A percentile compares a stretch with the other conserved stretches of the same genome.
Conservation (phyloP, 768 basidiomycete species). For the Phylloporus sp. region DNA sequence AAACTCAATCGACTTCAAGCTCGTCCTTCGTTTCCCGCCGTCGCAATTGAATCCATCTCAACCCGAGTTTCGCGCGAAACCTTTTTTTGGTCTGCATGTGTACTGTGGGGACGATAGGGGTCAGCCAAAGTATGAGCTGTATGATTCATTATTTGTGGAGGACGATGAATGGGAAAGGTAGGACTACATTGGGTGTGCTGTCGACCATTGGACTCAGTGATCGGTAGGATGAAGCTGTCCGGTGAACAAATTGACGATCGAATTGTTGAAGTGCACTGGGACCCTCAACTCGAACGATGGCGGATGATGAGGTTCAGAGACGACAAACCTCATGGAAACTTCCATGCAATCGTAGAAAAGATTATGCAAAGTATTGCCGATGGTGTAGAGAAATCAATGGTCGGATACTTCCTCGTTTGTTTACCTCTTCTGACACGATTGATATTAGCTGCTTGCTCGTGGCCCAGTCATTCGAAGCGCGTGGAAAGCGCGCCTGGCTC, state of each 20-base stretch:
- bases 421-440: slow-evolving; percentile 10
- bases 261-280: slow-evolving; percentile 94
- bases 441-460: slow-evolving; percentile 61
- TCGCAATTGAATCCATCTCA: slow-evolving; percentile 43
- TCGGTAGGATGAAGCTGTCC: slow-evolving; percentile 69
- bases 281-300: slow-evolving; percentile 63
- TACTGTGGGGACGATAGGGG: slow-evolving; percentile 71
- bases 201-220: slow-evolving; percentile 2
- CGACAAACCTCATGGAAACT: slow-evolving; percentile 93
- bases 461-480: slow-evolving; percentile 61
- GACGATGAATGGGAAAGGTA: slow-evolving; percentile 94
- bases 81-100: slow-evolving; percentile 76
- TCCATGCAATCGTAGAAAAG: slow-evolving; percentile 75
- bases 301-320: slow-evolving; percentile 90
- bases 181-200: slow-evolving; percentile 29
- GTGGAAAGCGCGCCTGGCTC: slow-evolving; percentile 66
- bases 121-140: slow-evolving; percentile 67
- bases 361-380: slow-evolving; percentile 91
- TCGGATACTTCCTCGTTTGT: slow-evolving; percentile 37
- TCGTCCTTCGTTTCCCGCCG: slow-evolving; percentile 90
- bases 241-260: slow-evolving; percentile 92
- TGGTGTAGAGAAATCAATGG: slow-evolving; percentile 86
- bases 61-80: slow-evolving; percentile 83
- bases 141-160: slow-evolving; percentile 78
- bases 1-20: slow-evolving; percentile 97